Evolutionary conservation across 345 rosid species (phyloP), one percentile per base, ranked within the genome.

Genomic region (Conringia planisiliqua): DNA sequence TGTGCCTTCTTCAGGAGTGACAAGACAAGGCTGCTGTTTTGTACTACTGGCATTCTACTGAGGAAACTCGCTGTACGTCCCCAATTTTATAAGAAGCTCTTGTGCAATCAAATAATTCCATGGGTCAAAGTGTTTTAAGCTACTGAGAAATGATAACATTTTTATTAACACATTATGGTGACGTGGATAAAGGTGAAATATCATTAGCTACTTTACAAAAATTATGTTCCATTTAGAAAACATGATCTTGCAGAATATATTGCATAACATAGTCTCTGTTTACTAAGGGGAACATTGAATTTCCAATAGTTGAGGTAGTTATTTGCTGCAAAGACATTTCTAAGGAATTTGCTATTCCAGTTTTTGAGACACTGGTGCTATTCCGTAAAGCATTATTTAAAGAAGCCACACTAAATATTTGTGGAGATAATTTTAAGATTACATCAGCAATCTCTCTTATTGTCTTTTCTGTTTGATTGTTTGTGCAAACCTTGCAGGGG

Each of bases 21-120:
- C 50, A 87, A 80, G 79, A 93, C 97, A 74, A 91, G 87, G 79
- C 94, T 93, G 74, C 91, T 91, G 17, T 93, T 91, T 77, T 93
- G 97, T 74, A 93, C 98, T 32, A 93, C 97, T 2, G 98, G 98
- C 57, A 93, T 91, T 81, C 92, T 93, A 69, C 70, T 93, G 78
- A 89, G 98, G 81, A 91, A 82, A 79, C 86, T 93, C 51, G 87
- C 82, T 79, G 98, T 93, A 91, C 6, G 84, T 40, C 70, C 40
- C 35, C 66, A 38, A 18, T 29, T 48, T 71, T 46, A 12, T 36
- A 46, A 40, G 39, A 36, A 38, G 35, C 62, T 24, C 40, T 48
- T 43, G 68, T 18, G 50, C 68, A 47, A 67, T 44, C 9, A 46
- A 30, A 24, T 60, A 40, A 18, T 36, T 48, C 9, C 12, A 46